Evolutionary conservation across 129 eudicot genomes (phyloP), one percentile per base, ranked within the genome.

Genomic region (Ambrosia trifida): DNA sequence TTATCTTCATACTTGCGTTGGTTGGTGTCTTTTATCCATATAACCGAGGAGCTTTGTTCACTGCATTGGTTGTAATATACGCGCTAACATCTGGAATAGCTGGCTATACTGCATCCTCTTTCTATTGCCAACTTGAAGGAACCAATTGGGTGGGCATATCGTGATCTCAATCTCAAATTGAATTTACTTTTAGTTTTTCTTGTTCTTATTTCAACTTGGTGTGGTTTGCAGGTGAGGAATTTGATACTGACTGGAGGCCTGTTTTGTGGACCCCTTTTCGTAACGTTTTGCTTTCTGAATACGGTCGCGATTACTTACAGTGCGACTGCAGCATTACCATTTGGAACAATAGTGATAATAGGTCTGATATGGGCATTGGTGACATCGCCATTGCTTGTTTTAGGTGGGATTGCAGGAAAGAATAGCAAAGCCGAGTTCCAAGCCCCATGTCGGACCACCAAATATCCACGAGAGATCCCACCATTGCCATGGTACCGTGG

Each of bases 401-500:
- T 86, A 72, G 91, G 91, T 54, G 91, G 91, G 57, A 86, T 86
- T 66, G 91, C 88, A 3, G 91, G 91, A 54, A 86, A 86, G 78
- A 86, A 86, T 73, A 80, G 91, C 79, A 86, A 86, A 78, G 80
- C 84, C 5, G 91, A 86, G 65, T 86, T 86, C 60, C 91, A 86
- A 83, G 91, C 91, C 64, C 91, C 91, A 7, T 74, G 81, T 64
- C 83, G 91, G 17, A 86, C 91, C 38, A 86, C 88, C 36, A 86
- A 86, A 66, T 86, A 86, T 67, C 88, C 91, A 20, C 80, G 91
- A 79, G 95, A 87, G 75, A 85, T 87, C 30, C 95, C 95, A 4
- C 88, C 95, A 3, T 38, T 80, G 66, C 90, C 95, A 32, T 88
- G 95, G 95, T 88, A 88, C 58, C 85, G 95, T 67, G 86, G 88